Conservation (phyloP, 75 land plant genomes). For the Isoetes taiwanensis region DNA sequence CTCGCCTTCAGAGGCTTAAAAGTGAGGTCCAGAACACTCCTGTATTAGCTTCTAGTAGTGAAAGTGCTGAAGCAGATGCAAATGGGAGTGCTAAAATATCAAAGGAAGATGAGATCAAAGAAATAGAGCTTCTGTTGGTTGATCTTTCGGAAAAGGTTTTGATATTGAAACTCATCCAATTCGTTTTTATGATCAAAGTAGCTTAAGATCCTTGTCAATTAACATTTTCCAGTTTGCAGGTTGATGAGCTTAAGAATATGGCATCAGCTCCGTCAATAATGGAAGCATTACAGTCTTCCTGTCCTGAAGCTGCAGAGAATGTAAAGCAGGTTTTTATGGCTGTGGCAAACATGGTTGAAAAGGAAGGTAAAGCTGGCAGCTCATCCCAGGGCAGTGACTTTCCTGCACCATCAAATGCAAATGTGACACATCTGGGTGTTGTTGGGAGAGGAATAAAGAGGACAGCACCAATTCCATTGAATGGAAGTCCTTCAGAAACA, state of each 20-base stretch:
- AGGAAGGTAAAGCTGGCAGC: slow-evolving; percentile 2
- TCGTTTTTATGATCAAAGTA: not conserved
- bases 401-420: slow-evolving; percentile 31
- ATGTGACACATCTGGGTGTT: slow-evolving; percentile 80
- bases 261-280: slow-evolving; percentile 42
- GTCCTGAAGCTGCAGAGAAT: slow-evolving; percentile 24
- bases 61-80: slow-evolving; percentile 7
- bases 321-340: slow-evolving; percentile 19
- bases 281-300: slow-evolving; percentile 41
- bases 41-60: slow-evolving; percentile 7
- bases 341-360: slow-evolving; percentile 13
- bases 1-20: slow-evolving; percentile 48
- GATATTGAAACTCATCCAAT: not conserved
- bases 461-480: slow-evolving; percentile 30
- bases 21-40: slow-evolving; percentile 20
- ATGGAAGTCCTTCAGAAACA: slow-evolving; percentile 12
- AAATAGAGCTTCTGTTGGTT: slow-evolving; percentile 35
- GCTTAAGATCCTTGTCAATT: not conserved
- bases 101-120: slow-evolving; percentile 53
- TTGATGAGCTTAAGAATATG: slow-evolving; percentile 50
- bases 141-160: slow-evolving; percentile 82
- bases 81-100: slow-evolving; percentile 4
- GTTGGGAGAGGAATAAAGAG: slow-evolving; percentile 95
- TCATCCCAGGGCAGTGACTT: slow-evolving; percentile 23
- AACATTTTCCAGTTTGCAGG: slow-evolving; percentile 11